Evolutionary conservation across 2,329 filamentous ascomycete genomes (phyloP).

Genomic region (Penicillium crustosum): DNA sequence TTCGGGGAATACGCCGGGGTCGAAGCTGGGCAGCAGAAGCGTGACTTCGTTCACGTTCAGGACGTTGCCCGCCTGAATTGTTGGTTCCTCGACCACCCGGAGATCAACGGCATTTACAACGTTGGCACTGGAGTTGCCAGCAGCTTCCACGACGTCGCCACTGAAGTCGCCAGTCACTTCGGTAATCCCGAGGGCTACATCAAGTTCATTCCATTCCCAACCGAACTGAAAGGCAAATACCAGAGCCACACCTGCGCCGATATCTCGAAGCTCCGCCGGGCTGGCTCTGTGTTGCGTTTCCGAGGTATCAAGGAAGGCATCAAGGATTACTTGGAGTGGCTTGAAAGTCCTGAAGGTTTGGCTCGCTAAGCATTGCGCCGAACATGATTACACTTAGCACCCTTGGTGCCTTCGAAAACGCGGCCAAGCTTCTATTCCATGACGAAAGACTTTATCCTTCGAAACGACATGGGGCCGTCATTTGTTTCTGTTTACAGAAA

Average conservation of each 20-base stretch:
- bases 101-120: conserved; percentile 6
- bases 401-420: not conserved
- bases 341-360: not conserved
- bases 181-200: not conserved
- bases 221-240: not conserved
- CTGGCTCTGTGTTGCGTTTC: conserved; percentile 1
- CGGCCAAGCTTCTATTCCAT: not conserved
- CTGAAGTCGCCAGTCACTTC: not conserved
- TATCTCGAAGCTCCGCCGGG: conserved; percentile 6
- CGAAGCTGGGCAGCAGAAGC: conserved; percentile 7
- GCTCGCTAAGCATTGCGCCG: not conserved
- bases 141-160: conserved; percentile 1
- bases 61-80: conserved; percentile 9
- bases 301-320: conserved; percentile 1
- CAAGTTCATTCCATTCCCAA: not conserved
- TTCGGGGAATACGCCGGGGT: conserved; percentile 5
- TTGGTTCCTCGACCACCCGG: conserved; percentile 8
- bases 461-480: not conserved
- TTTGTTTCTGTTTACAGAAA: not conserved
- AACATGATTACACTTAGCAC: not conserved
- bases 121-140: conserved; percentile 6
- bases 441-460: not conserved
- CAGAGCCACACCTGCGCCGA: conserved; percentile 4
- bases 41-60: conserved; percentile 6
- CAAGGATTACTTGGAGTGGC: conserved; percentile 6